Percentiles rank a stretch among this genome's conserved stretches.
Conservation (phyloP, 805 yeast genomes). For the Saccharomycopsis fermentans region DNA sequence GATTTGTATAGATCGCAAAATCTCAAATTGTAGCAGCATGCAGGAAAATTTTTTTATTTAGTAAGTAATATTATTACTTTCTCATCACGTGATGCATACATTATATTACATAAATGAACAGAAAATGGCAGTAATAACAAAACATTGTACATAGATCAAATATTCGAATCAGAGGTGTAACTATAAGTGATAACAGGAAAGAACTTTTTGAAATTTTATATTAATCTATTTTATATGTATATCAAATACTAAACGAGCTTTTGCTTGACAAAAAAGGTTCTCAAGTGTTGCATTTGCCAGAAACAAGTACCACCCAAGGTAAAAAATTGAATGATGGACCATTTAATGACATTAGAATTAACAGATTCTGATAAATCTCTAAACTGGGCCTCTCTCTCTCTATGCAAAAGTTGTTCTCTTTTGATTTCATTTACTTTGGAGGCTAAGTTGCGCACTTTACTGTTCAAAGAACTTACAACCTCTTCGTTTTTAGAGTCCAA, state of each 20-base stretch:
- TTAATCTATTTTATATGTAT: constrained; percentile 20
- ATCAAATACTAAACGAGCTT: constrained; percentile 39
- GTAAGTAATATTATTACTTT: too few species aligned
- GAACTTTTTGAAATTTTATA: not conserved
- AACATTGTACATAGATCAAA: too few species aligned
- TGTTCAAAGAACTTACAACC: constrained; percentile 45
- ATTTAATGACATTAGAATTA: constrained; percentile 58
- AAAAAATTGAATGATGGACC: constrained; percentile 60
- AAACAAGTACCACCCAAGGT: constrained; percentile 59
- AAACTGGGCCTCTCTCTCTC: constrained; percentile 65
- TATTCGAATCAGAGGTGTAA: too few species aligned
- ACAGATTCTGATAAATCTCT: constrained; percentile 66
- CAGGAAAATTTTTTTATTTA: too few species aligned
- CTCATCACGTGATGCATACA: too few species aligned
- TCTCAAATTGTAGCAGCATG: too few species aligned
- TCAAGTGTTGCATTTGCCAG: constrained; percentile 66
- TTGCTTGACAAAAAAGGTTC: constrained; percentile 70
- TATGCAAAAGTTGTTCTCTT: constrained; percentile 56
- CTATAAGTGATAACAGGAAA: not conserved
- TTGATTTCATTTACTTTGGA: constrained; percentile 49
- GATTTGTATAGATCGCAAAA: too few species aligned
- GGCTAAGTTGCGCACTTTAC: constrained; percentile 44
- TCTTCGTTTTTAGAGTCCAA: constrained; percentile 60
- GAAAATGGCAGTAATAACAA: too few species aligned
- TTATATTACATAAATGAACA: too few species aligned